Evolutionary conservation across 2,329 filamentous ascomycete genomes (phyloP).

Genomic region (Plenodomus tracheiphilus): DNA sequence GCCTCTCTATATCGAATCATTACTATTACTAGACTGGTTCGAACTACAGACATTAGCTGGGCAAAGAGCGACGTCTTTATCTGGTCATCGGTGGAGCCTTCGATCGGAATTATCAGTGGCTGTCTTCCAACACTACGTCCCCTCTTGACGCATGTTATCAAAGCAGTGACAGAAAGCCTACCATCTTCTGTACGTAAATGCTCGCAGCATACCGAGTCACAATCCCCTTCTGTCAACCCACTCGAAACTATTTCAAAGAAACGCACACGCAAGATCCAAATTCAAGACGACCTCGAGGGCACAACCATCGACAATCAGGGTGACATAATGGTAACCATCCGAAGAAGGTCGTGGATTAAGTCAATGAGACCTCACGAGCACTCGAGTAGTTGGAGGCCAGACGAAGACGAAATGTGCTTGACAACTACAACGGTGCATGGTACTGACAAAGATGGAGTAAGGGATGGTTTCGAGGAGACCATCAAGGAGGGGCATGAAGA

Average conservation of each 20-base stretch:
- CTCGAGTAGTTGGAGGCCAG: slow-evolving; percentile 18
- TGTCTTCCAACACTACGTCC: slow-evolving; percentile 30
- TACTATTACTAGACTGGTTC: slow-evolving; percentile 22
- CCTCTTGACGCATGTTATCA: slow-evolving; percentile 15
- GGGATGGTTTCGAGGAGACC: not conserved
- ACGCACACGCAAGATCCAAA: slow-evolving; percentile 21
- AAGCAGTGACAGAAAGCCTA: slow-evolving; percentile 12
- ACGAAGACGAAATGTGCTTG: slow-evolving; percentile 26
- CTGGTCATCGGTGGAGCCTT: slow-evolving; percentile 30
- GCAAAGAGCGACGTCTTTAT: slow-evolving; percentile 35
- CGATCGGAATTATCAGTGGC: slow-evolving; percentile 31
- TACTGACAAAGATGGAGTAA: slow-evolving; percentile 3
- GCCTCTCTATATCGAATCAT: slow-evolving; percentile 33
- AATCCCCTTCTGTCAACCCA: slow-evolving; percentile 8
- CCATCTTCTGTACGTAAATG: slow-evolving; percentile 12
- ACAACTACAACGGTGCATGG: slow-evolving; percentile 19
- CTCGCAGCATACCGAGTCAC: slow-evolving; percentile 6
- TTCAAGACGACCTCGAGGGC: slow-evolving; percentile 16
- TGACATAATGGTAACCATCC: not conserved
- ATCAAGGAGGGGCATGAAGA: slow-evolving; percentile 2
- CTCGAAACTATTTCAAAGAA: slow-evolving; percentile 29
- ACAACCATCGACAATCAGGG: slow-evolving; percentile 6
- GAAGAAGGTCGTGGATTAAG: slow-evolving; percentile 3
- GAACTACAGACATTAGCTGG: slow-evolving; percentile 27
- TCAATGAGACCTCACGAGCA: slow-evolving; percentile 7